Evolutionary conservation across 768 basidiomycete genomes (phyloP), one percentile per base, ranked within the genome.

Genomic region (Lactifluus rugatus): DNA sequence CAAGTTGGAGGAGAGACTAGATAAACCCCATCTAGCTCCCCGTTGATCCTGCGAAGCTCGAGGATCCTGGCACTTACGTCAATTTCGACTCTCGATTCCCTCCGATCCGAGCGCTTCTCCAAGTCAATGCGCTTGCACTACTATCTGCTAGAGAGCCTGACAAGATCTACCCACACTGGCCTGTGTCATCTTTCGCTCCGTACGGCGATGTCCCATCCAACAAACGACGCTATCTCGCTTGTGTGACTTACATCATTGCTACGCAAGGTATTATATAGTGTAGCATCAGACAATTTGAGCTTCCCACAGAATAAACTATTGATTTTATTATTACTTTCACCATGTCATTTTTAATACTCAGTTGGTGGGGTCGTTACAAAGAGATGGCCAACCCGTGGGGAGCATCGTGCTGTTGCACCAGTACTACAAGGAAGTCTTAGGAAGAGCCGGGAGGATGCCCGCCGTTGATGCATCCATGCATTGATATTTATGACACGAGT

Each of bases 111-210:
- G 58, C 49, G 13, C 32, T 61, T 2, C 52, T 47, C 0, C 58
- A n/a, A n/a, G n/a, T n/a, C n/a, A n/a, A 50, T 4, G 39, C 45
- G 25, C 45, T 56, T 11, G 32, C 36, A 5, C 54, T 48, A 14
- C 39, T 60, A 3, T 62, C 54, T 41, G 2, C 45, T 2, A 51
- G 17, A 37, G 54, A 60, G 19, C 58, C 58, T 5, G 39, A 32
- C 37, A 52, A 31, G 45, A 23, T 60, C 28, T 45, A 51, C 39
- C 58, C 41, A 32, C 54, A 41, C n/a, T 53, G 51, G 54, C 49
- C 54, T 17, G 58, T 48, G n/a, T 62, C 47, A 31, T 53, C 8
- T 21, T n/a, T n/a, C n/a, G n/a, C n/a, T n/a, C n/a, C n/a, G n/a
- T n/a, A n/a, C n/a, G n/a, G n/a, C n/a, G n/a, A n/a, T n/a, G n/a